Evolutionary conservation across 1,284 basidiomycete genomes (phyloP).

Genomic region (Irpex sp.): DNA sequence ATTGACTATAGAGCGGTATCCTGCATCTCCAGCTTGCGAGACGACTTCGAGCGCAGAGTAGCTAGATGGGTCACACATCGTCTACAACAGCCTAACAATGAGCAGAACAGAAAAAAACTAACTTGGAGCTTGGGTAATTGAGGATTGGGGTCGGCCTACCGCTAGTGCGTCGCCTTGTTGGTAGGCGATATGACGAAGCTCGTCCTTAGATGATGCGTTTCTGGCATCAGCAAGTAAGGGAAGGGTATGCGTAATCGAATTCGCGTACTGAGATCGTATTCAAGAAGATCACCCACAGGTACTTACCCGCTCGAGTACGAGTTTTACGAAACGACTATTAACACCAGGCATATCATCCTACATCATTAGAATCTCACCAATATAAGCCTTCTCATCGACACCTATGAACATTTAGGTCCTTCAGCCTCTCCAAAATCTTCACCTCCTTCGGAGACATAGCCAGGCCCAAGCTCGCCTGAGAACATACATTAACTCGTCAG

Average conservation of each 20-base stretch:
- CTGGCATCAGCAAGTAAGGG: neutral
- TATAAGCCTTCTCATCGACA: too few species aligned
- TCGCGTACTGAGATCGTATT: too few species aligned
- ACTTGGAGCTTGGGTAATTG: slow-evolving; percentile 29
- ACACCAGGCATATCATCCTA: too few species aligned
- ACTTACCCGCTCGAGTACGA: too few species aligned
- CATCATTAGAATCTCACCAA: too few species aligned
- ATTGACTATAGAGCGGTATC: too few species aligned
- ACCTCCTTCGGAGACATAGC: slow-evolving; percentile 39
- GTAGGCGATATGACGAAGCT: slow-evolving; percentile 30
- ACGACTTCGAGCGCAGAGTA: slow-evolving; percentile 34
- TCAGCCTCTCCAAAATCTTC: slow-evolving; percentile 55
- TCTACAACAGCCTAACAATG: slow-evolving; percentile 34
- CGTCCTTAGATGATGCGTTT: slow-evolving; percentile 43
- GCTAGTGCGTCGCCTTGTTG: too few species aligned
- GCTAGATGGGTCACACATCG: slow-evolving; percentile 84
- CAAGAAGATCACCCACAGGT: too few species aligned
- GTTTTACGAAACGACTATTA: too few species aligned
- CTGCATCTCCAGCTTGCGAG: too few species aligned
- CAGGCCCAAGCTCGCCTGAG: slow-evolving; percentile 1
- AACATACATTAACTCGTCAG: too few species aligned
- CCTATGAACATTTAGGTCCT: slow-evolving; percentile 28
- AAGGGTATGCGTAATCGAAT: neutral
- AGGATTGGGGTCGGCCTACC: too few species aligned
- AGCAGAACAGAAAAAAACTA: slow-evolving; percentile 15